Base-by-base conservation (phyloP, 257 asterid species). In the Anisodus tanguticus region DNA sequence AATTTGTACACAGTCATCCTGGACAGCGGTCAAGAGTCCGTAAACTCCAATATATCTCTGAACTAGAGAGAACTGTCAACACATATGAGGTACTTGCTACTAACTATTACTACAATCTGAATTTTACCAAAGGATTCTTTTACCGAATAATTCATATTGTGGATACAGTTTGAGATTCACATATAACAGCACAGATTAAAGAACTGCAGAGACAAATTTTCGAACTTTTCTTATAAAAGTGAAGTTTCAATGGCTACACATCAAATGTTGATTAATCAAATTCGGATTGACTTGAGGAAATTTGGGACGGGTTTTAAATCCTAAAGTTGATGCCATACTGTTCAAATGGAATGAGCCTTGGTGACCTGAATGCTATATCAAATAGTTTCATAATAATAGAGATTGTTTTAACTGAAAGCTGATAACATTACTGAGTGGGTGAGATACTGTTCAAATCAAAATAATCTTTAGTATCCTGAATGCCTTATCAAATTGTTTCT, bases 1-100 rank as follows among this genome's bases (percentile, higher is more conserved):
- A 37, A 72, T 74, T 64, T 12, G 39, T 72, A 62, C 83, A 85
- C 94, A 94, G 98, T 76, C 97, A 94, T 83, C 95, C 98, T 17
- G 95, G 98, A 83, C 98, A 93, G 90, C 88, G 95, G 86, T 89
- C 97, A 26, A 91, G 97, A 84, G 94, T 93, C 83, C 93, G 97
- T 74, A 94, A 94, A 83, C 92, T 93, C 80, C 97, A 93, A 83
- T 94, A 92, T 82, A 94, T 94, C 31, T 89, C 97, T 70, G 97
- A 93, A 86, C 93, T 94, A 82, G 98, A 94, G 88, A 90, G 87
- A 86, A 91, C 92, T 69, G 94, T 91, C 53, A 87, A 89, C 64
- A 76, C 83, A 83, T 91, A 92, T 88, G 97, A 94, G 97, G 97
- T 92, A 90, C 72, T 71, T 41, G 19, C 51, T 39, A 16, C 74